A percentile compares a stretch with the other conserved stretches of the same genome.
Evolutionary conservation across 176 grass and related monocot genomes (phyloP).

Genomic region (Ananas comosus): DNA sequence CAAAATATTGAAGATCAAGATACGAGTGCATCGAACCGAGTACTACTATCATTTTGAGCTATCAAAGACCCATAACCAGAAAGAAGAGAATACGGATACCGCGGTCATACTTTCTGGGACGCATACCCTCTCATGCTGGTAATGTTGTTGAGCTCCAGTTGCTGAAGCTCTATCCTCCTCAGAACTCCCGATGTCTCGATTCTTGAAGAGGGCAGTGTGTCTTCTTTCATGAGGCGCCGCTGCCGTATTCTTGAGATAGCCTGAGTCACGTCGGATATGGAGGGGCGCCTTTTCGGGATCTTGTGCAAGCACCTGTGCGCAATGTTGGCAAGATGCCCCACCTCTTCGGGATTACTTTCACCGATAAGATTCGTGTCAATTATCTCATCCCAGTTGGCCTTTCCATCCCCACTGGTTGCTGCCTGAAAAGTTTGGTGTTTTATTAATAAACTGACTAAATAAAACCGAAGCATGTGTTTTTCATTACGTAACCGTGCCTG

Average conservation of each 20-base stretch:
- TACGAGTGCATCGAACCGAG: too few species aligned
- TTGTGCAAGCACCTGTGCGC: conserved; percentile 76
- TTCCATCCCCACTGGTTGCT: conserved; percentile 65
- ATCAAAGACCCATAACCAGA: conserved; percentile 3
- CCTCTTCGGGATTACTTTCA: conserved; percentile 45
- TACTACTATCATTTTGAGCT: not conserved
- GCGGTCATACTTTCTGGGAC: conserved; percentile 14
- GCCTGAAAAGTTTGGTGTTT: conserved; percentile 40
- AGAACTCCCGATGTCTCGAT: conserved; percentile 44
- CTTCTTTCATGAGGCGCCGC: conserved; percentile 33
- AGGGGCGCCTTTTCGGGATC: conserved; percentile 73
- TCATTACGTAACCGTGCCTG: not conserved
- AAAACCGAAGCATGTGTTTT: not conserved
- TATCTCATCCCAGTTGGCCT: conserved; percentile 81
- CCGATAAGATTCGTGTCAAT: conserved; percentile 61
- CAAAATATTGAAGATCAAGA: too few species aligned
- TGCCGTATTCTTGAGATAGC: conserved; percentile 65
- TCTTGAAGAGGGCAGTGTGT: conserved; percentile 25
- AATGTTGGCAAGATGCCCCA: conserved; percentile 63
- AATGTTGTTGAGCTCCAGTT: conserved; percentile 69
- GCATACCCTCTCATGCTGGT: conserved; percentile 37
- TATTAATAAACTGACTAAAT: not conserved
- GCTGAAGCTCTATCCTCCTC: conserved; percentile 63
- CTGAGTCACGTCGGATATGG: conserved; percentile 63
- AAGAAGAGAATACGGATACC: not conserved